phyloP scores from a whole-genome alignment of 2,329 filamentous ascomycete genomes.

The Aaosphaeria pasadenensis region DNA sequence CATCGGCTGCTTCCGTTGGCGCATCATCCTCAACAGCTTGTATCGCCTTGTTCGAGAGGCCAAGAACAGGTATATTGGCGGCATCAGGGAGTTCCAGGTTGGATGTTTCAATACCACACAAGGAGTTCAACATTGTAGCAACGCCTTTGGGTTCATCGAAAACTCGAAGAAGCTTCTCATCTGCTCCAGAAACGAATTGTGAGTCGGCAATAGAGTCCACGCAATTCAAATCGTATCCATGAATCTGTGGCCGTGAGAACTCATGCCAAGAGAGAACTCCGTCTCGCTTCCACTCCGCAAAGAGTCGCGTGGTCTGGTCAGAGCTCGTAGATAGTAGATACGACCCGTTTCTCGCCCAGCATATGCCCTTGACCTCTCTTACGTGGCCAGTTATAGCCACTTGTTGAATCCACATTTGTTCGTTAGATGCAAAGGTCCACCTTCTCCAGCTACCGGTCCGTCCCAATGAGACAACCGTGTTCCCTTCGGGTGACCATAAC shows the following conservation, averaged over 20 bases:
- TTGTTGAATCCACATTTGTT: constrained; percentile 72
- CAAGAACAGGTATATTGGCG: constrained; percentile 91
- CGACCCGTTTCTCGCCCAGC: constrained; percentile 78
- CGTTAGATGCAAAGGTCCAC: constrained; percentile 65
- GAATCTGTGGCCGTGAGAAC: constrained; percentile 91
- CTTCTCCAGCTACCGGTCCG: constrained; percentile 90
- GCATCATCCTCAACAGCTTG: constrained; percentile 45
- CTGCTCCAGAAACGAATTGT: constrained; percentile 89
- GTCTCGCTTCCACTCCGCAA: constrained; percentile 69
- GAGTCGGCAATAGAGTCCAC: constrained; percentile 70
- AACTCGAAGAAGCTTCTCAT: constrained; percentile 96
- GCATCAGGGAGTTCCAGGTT: constrained; percentile 65
- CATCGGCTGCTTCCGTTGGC: constrained; percentile 35
- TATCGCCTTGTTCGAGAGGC: constrained; percentile 92
- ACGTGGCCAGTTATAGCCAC: constrained; percentile 83
- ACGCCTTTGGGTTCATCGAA: constrained; percentile 87
- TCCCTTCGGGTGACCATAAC: constrained; percentile 79
- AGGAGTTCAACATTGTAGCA: constrained; percentile 66
- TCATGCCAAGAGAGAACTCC: constrained; percentile 76
- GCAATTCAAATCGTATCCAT: constrained; percentile 97
- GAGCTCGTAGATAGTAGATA: constrained; percentile 86
- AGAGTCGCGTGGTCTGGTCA: constrained; percentile 90
- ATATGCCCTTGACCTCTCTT: constrained; percentile 73
- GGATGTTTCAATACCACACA: constrained; percentile 58
- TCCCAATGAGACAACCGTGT: constrained; percentile 75